These are phyloP conservation scores for Nicotiana tabacum DNA, from an alignment of 257 asterid species.

Conservation along the genomic window DNA sequence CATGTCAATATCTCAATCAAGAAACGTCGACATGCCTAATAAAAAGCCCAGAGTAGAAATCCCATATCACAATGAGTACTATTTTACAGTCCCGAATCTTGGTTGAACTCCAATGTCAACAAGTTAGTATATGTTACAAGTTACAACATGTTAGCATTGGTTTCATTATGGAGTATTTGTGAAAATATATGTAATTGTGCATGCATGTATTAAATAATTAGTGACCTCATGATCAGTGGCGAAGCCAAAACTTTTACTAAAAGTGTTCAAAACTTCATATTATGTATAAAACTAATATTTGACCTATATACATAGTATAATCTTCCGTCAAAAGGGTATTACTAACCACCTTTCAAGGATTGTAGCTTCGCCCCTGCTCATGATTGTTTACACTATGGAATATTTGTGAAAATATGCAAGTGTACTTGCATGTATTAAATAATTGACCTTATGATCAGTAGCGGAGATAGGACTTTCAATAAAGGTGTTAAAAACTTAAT, in stretches of 20 bases:
- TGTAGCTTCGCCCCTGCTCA: no score
- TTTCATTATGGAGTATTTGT: background rate
- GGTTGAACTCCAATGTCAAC: conserved; percentile 35
- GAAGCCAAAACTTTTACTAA: no score
- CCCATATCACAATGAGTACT: conserved; percentile 51
- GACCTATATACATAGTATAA: no score
- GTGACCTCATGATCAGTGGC: background rate
- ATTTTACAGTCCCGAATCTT: conserved; percentile 78
- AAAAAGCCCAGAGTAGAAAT: conserved; percentile 65
- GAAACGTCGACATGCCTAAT: conserved; percentile 35
- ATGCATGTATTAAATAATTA: background rate
- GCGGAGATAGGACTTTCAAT: no score
- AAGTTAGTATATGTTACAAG: background rate
- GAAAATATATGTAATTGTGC: background rate
- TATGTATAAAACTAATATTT: no score
- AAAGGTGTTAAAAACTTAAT: no score
- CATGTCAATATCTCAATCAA: conserved; percentile 45
- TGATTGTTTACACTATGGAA: background rate
- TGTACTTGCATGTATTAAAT: background rate
- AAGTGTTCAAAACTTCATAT: no score
- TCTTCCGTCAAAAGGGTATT: no score
- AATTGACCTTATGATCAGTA: background rate
- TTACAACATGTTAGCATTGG: background rate
- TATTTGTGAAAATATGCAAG: background rate
- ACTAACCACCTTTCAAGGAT: no score